Conservation (phyloP, 306 rosid species). For the Vigna unguiculata region DNA sequence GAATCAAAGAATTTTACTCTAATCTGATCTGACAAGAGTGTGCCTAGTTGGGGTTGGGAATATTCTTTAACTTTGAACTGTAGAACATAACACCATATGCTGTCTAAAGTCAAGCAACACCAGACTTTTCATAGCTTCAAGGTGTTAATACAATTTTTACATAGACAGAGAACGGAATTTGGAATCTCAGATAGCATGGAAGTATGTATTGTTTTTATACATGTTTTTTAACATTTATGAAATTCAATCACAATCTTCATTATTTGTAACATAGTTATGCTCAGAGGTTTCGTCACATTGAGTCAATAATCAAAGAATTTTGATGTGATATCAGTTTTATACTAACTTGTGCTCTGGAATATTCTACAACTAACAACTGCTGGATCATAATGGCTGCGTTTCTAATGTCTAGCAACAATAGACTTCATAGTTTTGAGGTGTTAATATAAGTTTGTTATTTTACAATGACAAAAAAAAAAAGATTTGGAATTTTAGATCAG, state of each 20-base stretch:
- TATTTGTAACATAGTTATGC: slow-evolving; percentile 26
- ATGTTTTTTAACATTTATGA: neutral
- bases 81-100: neutral
- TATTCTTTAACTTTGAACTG: slow-evolving; percentile 7
- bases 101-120: neutral
- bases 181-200: neutral
- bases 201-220: neutral
- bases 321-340: slow-evolving; percentile 13
- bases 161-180: slow-evolving; percentile 13
- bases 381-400: neutral
- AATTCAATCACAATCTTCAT: neutral
- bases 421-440: slow-evolving; percentile 22
- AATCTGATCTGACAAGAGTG: slow-evolving; percentile 9
- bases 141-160: slow-evolving; percentile 7
- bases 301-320: slow-evolving; percentile 13
- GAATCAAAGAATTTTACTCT: slow-evolving; percentile 8
- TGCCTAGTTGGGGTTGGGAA: slow-evolving; percentile 6
- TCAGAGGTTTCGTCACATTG: neutral
- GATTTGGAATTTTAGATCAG: slow-evolving; percentile 4
- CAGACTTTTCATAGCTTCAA: slow-evolving; percentile 2
- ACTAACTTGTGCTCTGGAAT: slow-evolving; percentile 24
- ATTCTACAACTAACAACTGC: neutral
- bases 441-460: neutral
- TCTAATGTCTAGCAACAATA: neutral
- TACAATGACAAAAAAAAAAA: neutral